phyloP scores from a whole-genome alignment of 2,329 filamentous ascomycete genomes.

The Microdochium bolleyi region DNA sequence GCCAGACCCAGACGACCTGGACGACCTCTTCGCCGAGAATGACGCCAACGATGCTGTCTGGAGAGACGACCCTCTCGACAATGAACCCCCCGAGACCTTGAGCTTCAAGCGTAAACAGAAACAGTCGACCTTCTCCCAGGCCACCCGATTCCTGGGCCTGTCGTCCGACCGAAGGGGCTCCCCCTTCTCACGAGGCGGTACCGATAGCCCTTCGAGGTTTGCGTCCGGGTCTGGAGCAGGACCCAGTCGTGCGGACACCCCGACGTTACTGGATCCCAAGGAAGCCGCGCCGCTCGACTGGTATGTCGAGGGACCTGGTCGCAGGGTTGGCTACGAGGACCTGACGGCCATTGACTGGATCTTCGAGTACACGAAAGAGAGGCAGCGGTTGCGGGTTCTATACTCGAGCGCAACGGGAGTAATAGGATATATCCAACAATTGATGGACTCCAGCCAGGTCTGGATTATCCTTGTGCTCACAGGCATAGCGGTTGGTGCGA shows the following conservation, averaged over 20 bases:
- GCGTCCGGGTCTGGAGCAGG: conserved; percentile 1
- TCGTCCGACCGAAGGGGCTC: conserved; percentile 25
- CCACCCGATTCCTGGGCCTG: conserved; percentile 38
- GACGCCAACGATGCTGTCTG: conserved; percentile 28
- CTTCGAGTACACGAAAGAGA: conserved; percentile 95
- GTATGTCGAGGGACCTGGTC: conserved; percentile 82
- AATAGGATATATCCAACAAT: conserved; percentile 61
- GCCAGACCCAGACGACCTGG: conserved; percentile 13
- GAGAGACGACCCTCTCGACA: conserved; percentile 47
- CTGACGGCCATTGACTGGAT: conserved; percentile 99
- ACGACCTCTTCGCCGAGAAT: conserved; percentile 13
- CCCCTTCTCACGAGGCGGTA: conserved; percentile 2
- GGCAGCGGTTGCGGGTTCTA: conserved; percentile 75
- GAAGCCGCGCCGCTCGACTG: conserved; percentile 59
- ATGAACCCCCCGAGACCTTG: conserved; percentile 40
- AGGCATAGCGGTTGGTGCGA: conserved; percentile 71
- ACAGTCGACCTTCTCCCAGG: conserved; percentile 34
- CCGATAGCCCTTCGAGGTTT: background rate
- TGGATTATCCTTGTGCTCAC: conserved; percentile 86
- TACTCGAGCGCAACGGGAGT: conserved; percentile 62
- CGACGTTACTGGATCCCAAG: conserved; percentile 23
- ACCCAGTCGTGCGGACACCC: conserved; percentile 2
- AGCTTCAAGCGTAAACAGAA: conserved; percentile 68
- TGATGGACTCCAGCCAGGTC: conserved; percentile 81
- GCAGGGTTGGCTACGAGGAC: conserved; percentile 90